phyloP scores from a whole-genome alignment of 139 green algal genomes.

The Parachlorella kessleri region DNA sequence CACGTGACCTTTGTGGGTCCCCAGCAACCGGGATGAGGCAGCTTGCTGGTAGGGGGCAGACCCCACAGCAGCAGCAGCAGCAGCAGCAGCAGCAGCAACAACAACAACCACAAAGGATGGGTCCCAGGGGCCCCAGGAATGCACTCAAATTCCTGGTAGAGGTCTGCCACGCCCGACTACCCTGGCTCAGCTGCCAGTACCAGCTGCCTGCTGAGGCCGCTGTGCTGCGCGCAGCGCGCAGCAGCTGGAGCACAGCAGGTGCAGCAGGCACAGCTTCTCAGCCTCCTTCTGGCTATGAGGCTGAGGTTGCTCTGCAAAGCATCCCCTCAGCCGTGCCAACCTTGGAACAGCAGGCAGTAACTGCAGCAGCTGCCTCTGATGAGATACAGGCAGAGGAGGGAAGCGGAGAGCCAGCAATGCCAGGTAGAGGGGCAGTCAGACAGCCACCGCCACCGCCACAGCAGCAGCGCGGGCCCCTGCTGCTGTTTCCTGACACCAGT shows the following conservation, averaged over 20 bases:
- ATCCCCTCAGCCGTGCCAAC: no score
- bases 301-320: no score
- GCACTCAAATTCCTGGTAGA: constrained; percentile 13
- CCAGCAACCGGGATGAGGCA: no score
- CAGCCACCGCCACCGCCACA: background rate
- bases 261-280: no score
- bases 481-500: constrained; percentile 78
- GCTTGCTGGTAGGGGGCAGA: no score
- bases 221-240: constrained; percentile 14
- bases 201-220: constrained; percentile 26
- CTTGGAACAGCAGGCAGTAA: no score
- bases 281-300: no score
- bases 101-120: background rate
- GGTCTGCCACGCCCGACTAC: constrained; percentile 52
- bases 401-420: no score
- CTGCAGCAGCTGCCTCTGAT: no score
- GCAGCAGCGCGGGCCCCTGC: constrained; percentile 57
- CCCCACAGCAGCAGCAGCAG: no score
- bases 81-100: background rate
- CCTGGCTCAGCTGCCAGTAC: constrained; percentile 53
- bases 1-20: no score
- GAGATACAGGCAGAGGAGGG: no score
- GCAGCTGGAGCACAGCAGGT: background rate
- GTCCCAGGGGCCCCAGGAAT: background rate
- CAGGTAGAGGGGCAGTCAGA: background rate